These are phyloP conservation scores for Nyssa sinensis DNA, from an alignment of 148 eudicot genomes.

Conservation along the genomic window DNA sequence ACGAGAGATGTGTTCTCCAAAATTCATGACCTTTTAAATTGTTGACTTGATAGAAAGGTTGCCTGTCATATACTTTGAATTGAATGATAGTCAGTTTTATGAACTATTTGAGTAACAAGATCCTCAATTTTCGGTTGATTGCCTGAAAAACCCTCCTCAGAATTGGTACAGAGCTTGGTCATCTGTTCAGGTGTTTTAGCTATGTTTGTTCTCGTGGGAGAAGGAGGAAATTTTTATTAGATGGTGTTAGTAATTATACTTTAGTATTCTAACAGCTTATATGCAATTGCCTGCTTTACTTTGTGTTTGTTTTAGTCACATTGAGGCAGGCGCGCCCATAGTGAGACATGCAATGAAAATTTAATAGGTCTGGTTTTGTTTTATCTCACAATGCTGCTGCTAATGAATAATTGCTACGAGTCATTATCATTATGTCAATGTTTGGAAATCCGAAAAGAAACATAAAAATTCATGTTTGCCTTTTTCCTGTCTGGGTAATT, in stretches of 20 bases:
- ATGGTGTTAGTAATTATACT: background rate
- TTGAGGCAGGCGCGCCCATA: too few relatives aligned
- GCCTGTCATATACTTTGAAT: background rate
- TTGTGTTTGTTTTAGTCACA: background rate
- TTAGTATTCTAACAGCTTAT: background rate
- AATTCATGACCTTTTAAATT: constrained; percentile 32
- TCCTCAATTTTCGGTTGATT: background rate
- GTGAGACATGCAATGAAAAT: too few relatives aligned
- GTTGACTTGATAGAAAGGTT: background rate
- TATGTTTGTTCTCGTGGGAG: background rate
- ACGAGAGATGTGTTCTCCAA: constrained; percentile 69
- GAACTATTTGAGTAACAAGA: background rate
- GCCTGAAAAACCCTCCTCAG: too few relatives aligned
- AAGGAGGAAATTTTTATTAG: background rate
- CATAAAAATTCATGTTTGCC: too few relatives aligned
- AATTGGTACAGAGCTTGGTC: too few relatives aligned
- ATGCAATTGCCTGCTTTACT: background rate
- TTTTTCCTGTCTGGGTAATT: too few relatives aligned
- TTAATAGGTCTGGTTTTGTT: background rate
- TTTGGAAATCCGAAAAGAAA: too few relatives aligned
- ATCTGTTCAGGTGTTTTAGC: background rate
- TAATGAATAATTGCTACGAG: too few relatives aligned
- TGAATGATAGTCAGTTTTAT: background rate
- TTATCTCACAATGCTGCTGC: too few relatives aligned
- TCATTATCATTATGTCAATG: too few relatives aligned